Base-by-base conservation (phyloP, 257 asterid species). In the Solanum etuberosum region DNA sequence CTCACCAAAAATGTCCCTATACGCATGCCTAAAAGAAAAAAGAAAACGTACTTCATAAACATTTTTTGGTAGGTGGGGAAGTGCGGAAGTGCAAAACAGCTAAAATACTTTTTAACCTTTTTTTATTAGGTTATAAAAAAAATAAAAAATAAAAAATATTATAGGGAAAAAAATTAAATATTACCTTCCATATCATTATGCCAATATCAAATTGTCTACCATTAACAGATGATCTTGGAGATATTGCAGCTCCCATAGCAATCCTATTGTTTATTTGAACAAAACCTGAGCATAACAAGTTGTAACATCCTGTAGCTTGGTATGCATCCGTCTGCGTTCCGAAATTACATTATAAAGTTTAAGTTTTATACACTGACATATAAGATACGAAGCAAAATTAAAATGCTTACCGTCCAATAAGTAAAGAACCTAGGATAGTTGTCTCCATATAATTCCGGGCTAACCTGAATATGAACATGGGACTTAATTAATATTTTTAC, bases 281-380 rank as follows among this genome's bases (percentile, higher is more conserved):
- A 51, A 95, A 95, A 2, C 99, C 99, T 10, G 99, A 95, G 89
- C 98, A 96, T 13, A 96, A 83, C 85, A 96, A 90, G 90, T 96
- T 96, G 93, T 95, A 96, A 92, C 99, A 96, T 86, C 98, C 98
- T 11, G 98, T 96, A n/a, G 98, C 94, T 94, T 95, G 98, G 88
- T 96, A 96, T 67, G 98, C 99, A 92, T 96, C 99, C 4, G 94
- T 94, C 99, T 96, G 94, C 85, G 7, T n/a, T 54, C 20, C 12
- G 2, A 59, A 76, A 76, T 42, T 43, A 16, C 5, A 5, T 9
- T 6, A n/a, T 37, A 20, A 71, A 42, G 1, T 25, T 81, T 67
- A 42, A 43, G 0, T 40, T 87, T 32, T 15, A 32, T 25, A 7
- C 5, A 34, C 6, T 25, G 25, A 61, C 34, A 59, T 9, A 0